phyloP scores from a whole-genome alignment of 805 yeast genomes.

The Myxozyma sirexii region DNA sequence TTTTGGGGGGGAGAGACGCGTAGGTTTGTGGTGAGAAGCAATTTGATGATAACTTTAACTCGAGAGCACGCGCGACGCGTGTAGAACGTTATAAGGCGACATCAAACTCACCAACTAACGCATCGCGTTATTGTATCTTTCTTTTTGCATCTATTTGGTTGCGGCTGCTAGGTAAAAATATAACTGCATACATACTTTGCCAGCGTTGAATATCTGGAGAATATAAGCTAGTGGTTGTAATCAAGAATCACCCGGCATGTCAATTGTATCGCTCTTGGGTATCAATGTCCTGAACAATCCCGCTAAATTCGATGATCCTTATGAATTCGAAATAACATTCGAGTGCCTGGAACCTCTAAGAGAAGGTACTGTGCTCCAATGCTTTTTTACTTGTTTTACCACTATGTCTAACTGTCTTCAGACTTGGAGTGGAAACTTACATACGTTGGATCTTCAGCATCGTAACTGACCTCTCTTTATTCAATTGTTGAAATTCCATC shows the following conservation, averaged over 20 bases:
- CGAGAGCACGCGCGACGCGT: too few relatives aligned
- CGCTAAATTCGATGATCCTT: conserved; percentile 88
- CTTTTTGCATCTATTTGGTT: too few relatives aligned
- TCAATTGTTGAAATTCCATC: neutral
- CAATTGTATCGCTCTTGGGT: conserved; percentile 57
- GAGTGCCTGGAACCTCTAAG: conserved; percentile 92
- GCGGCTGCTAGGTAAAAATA: too few relatives aligned
- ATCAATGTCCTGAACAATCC: conserved; percentile 93
- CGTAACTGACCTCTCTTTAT: conserved; percentile 44
- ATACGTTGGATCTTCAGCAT: conserved; percentile 93
- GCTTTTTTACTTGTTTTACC: too few relatives aligned
- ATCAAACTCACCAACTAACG: neutral
- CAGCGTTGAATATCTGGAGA: too few relatives aligned
- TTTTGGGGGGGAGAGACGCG: too few relatives aligned
- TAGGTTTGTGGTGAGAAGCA: too few relatives aligned
- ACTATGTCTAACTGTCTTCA: conserved; percentile 3
- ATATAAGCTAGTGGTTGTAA: too few relatives aligned
- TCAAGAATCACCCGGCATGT: conserved; percentile 11
- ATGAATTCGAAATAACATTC: conserved; percentile 95
- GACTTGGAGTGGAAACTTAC: conserved; percentile 98
- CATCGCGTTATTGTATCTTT: too few relatives aligned
- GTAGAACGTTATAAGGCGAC: too few relatives aligned
- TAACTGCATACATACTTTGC: too few relatives aligned
- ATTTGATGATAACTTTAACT: too few relatives aligned
- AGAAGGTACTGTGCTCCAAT: conserved; percentile 46